Evolutionary conservation across 1,139 yeast species (phyloP).

Genomic region (Blastobotrys serpentis): DNA sequence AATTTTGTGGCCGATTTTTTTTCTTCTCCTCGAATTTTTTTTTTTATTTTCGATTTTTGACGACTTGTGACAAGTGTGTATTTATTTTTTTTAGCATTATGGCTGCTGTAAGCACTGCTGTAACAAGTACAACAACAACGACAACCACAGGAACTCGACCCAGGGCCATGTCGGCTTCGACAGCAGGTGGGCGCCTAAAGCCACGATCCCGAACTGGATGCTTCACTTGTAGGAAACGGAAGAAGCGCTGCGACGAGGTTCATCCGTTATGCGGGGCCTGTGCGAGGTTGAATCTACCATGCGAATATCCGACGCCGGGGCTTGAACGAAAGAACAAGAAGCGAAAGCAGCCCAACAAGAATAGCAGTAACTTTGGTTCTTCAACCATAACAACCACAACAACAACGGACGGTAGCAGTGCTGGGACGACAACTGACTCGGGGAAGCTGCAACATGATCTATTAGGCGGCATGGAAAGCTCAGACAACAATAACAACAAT

Average conservation of each 20-base stretch:
- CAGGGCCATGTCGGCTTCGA: slow-evolving; percentile 1
- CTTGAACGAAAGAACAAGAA: slow-evolving; percentile 45
- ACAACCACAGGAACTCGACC: too few relatives aligned
- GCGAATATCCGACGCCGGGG: slow-evolving; percentile 56
- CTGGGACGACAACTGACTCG: too few relatives aligned
- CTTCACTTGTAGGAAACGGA: slow-evolving; percentile 65
- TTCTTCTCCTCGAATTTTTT: background rate
- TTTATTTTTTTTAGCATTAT: too few relatives aligned
- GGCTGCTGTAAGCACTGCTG: slow-evolving; percentile 3
- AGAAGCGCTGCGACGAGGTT: slow-evolving; percentile 68
- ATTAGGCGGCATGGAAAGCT: too few relatives aligned
- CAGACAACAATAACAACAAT: too few relatives aligned
- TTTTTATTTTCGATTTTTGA: background rate
- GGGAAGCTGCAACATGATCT: too few relatives aligned
- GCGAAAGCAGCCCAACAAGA: slow-evolving; percentile 20
- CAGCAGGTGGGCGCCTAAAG: slow-evolving; percentile 1
- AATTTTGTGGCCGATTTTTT: too few relatives aligned
- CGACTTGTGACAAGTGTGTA: too few relatives aligned
- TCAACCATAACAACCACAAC: slow-evolving; percentile 10
- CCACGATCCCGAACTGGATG: slow-evolving; percentile 54
- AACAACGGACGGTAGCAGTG: slow-evolving; percentile 1
- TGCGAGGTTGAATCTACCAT: slow-evolving; percentile 50
- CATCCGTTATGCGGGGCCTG: slow-evolving; percentile 65
- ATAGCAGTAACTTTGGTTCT: background rate
- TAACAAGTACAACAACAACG: too few relatives aligned